A percentile compares a stretch with the other conserved stretches of the same genome.
These are phyloP conservation scores for Rhizophagus sp. DNA, from an alignment of 192 early-diverging fungal genomes.

Conservation along the genomic window DNA sequence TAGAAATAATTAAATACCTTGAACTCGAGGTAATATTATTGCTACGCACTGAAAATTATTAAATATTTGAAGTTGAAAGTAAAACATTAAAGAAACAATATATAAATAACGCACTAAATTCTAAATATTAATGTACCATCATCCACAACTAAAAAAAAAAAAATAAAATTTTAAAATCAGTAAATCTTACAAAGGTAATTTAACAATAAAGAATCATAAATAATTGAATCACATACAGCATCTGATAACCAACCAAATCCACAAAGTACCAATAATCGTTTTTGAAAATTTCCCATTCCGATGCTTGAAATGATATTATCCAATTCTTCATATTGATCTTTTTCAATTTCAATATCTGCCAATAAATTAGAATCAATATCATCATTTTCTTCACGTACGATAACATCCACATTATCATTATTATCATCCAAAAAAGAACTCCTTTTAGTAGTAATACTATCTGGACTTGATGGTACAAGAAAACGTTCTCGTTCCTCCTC, in stretches of 20 bases:
- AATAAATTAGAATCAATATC: no score
- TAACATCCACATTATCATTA: no score
- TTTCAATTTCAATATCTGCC: no score
- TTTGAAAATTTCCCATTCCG: conserved; percentile 73
- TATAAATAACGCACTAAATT: not conserved
- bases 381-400: no score
- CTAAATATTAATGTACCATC: conserved; percentile 38
- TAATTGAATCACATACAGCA: conserved; percentile 63
- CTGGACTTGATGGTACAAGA: no score
- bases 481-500: no score
- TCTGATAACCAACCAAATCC: conserved; percentile 87
- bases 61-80: not conserved
- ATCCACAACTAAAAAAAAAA: conserved; percentile 53
- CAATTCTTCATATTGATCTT: conserved; percentile 26
- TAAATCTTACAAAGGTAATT: not conserved
- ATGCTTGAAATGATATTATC: conserved; percentile 67
- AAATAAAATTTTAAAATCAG: not conserved
- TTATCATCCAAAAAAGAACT: no score
- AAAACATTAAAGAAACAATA: conserved; percentile 1
- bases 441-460: no score
- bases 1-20: conserved; percentile 46
- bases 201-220: not conserved
- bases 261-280: conserved; percentile 60
- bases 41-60: conserved; percentile 55
- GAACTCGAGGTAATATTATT: conserved; percentile 72